Conservation (phyloP, 1,284 basidiomycete species). For the Ceratobasidium sp. region DNA sequence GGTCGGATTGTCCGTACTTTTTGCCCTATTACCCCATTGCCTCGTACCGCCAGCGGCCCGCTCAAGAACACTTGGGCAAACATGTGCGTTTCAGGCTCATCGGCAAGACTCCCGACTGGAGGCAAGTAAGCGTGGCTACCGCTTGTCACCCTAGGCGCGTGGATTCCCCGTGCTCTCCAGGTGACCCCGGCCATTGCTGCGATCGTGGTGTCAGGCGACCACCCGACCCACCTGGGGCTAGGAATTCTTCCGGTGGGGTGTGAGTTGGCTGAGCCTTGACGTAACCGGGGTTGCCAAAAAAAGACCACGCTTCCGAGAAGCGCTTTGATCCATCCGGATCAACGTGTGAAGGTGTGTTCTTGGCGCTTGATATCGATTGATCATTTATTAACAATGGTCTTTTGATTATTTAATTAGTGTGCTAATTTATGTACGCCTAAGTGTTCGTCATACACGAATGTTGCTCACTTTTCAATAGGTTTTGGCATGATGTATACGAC, state of each 20-base stretch:
- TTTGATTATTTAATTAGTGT: neutral
- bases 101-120: conserved; percentile 17
- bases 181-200: neutral
- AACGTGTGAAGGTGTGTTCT: neutral
- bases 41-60: neutral
- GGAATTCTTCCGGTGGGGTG: conserved; percentile 16
- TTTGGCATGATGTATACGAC: neutral
- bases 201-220: conserved; percentile 8
- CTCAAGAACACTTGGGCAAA: neutral
- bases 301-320: neutral
- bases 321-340: neutral
- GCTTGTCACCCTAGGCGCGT: neutral
- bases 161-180: conserved; percentile 1
- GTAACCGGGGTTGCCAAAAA: conserved; percentile 18
- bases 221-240: neutral
- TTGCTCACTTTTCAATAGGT: neutral
- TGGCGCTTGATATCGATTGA: neutral
- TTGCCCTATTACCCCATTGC: conserved; percentile 1
- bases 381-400: neutral
- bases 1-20: neutral
- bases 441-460: neutral
- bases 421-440: neutral
- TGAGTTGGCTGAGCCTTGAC: conserved; percentile 8
- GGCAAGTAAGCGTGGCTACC: neutral
- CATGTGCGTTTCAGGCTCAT: neutral